These are phyloP conservation scores for Yarrowia keelungensis DNA, from an alignment of 805 yeast species.

Conservation along the genomic window DNA sequence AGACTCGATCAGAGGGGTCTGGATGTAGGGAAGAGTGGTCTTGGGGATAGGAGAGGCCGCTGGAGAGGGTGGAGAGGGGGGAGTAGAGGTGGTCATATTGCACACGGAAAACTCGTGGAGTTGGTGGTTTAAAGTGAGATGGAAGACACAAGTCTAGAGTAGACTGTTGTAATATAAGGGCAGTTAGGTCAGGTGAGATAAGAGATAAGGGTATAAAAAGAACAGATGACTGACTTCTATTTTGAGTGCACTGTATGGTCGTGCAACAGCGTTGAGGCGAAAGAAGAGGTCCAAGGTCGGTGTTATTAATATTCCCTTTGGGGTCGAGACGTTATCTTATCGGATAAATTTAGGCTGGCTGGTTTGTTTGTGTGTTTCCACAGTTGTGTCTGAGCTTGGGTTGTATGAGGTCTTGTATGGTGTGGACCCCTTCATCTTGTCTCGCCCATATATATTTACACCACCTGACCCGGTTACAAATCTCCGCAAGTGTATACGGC, in stretches of 20 bases:
- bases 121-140: background rate
- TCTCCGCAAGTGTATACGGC: constrained; percentile 15
- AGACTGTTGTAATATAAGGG: constrained; percentile 1
- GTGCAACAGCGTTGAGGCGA: constrained; percentile 24
- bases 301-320: constrained; percentile 26
- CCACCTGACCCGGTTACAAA: constrained; percentile 35
- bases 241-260: constrained; percentile 2
- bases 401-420: background rate
- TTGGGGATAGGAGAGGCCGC: constrained; percentile 30
- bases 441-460: constrained; percentile 8
- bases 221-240: constrained; percentile 10
- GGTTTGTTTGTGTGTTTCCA: constrained; percentile 15
- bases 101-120: constrained; percentile 32
- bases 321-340: constrained; percentile 19
- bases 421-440: background rate
- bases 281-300: background rate
- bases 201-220: constrained; percentile 20
- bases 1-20: constrained; percentile 79
- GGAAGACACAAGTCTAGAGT: background rate
- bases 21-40: constrained; percentile 50
- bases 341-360: constrained; percentile 13
- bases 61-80: constrained; percentile 21
- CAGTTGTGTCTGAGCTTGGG: background rate
- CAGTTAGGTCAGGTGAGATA: constrained; percentile 16
- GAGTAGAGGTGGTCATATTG: constrained; percentile 31